Evolutionary conservation across 345 rosid species (phyloP), one percentile per base, ranked within the genome.

Genomic region (Dimocarpus longan): DNA sequence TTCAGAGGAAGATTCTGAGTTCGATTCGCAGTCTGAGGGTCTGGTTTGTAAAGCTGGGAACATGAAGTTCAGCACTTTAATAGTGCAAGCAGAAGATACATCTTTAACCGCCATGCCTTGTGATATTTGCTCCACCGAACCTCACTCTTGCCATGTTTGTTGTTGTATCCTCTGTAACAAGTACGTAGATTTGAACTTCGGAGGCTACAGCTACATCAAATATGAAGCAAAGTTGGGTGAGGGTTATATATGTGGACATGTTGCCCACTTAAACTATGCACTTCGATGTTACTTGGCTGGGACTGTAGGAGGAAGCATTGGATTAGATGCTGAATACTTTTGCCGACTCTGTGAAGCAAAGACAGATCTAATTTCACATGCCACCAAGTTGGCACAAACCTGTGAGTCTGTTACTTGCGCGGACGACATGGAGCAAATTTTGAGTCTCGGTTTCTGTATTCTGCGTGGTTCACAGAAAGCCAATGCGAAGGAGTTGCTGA

Each of bases 271-370:
- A 73, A 88, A 85, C 76, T 93, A 97, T 82, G 98, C 96, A 79
- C 93, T 92, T 75, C 90, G 90, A 21, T 85, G 91, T 71, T 93
- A 89, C 83, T 82, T 90, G 94, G 97, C 98, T 85, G 99, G 97
- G 65, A 90, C 91, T 21, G 79, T 92, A 60, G 96, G 96, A 78
- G 99, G 98, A 80, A 87, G 86, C 77, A 90, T 95, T 18, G 93
- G 93, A 22, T 84, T 95, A 84, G 95, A 92, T 88, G 94, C 93
- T 40, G 98, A 93, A 85, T 92, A 92, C 80, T 90, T 81, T 67
- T 93, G 98, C 70, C 88, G 97, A 50, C 90, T 94, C 70, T 95
- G 98, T 85, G 97, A 95, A 40, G 85, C 90, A 11, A 90, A 81
- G 78, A 89, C 83, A 70, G 91, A 84, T 82, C 84, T 95, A 66